Conservation (phyloP, 257 asterid genomes). For the Catharanthus roseus region DNA sequence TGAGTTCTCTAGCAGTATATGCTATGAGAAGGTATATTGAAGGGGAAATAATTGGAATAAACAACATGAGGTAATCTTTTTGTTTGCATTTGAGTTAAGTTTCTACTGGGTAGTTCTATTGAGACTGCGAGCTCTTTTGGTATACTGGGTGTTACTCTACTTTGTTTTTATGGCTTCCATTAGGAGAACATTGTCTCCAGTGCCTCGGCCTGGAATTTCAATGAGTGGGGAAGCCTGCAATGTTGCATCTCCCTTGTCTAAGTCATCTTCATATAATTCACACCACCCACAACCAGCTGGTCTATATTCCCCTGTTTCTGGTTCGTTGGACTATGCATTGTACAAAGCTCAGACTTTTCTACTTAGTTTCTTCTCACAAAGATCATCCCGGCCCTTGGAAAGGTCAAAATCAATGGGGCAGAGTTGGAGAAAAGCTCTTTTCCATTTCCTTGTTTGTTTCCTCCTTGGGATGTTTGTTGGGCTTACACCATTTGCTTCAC, state of each 20-base stretch:
- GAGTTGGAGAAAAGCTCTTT: constrained; percentile 50
- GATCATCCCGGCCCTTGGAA: constrained; percentile 48
- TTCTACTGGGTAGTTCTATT: background rate
- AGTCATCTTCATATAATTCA: constrained; percentile 48
- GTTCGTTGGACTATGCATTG: constrained; percentile 47
- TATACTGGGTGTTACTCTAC: constrained; percentile 6
- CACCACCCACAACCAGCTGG: constrained; percentile 33
- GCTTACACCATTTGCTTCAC: constrained; percentile 48
- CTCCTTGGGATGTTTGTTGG: constrained; percentile 53
- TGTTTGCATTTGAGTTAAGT: background rate
- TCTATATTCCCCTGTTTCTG: constrained; percentile 30
- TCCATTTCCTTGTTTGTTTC: constrained; percentile 56
- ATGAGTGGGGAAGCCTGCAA: constrained; percentile 51
- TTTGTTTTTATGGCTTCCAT: constrained; percentile 54
- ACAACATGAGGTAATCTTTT: background rate
- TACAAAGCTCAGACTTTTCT: constrained; percentile 39
- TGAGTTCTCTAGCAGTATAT: background rate
- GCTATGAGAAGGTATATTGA: constrained; percentile 8
- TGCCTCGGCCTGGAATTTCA: constrained; percentile 45
- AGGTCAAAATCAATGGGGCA: constrained; percentile 54
- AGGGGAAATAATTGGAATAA: background rate
- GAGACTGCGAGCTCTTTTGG: background rate
- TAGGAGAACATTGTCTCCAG: constrained; percentile 61
- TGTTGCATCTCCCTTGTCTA: constrained; percentile 59
- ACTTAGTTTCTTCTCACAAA: constrained; percentile 43